Evolutionary conservation across 345 rosid species (phyloP), one percentile per base, ranked within the genome.

Genomic region (Cochlearia excelsa): DNA sequence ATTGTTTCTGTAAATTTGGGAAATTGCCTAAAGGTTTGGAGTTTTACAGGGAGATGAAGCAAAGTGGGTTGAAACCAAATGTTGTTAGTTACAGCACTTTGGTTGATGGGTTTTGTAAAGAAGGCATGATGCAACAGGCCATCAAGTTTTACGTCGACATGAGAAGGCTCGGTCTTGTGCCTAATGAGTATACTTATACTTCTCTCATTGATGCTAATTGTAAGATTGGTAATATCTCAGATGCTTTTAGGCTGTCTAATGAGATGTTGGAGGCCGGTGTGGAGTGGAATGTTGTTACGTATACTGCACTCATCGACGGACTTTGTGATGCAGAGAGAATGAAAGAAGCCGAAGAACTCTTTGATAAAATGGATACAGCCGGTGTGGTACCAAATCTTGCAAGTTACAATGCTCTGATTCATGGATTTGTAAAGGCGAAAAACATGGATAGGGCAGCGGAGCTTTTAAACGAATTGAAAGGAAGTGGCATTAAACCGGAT

Each of bases 161-260:
- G 90, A 86, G 76, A 60, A 77, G 78, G 45, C 55, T 80, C 63
- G 85, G 84, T 61, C 79, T 80, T 61, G 58, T 76, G 51, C 90
- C 90, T 57, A 84, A 86, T 51, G 94, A 78, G 65, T 82, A 69
- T 72, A 82, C 90, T 4, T 86, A 80, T 73, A 86, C 87, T 66
- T 81, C 79, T 1, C 74, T 86, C 44, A 80, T 86, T 31, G 90
- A 86, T 74, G 85, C 90, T 3, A 70, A 80, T 40, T 84, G 82
- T 75, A 86, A 84, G 65, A 63, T 67, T 1, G 81, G 85, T 9
- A 63, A 79, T 46, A 49, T 86, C 26, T 46, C 52, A 3, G 85
- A 78, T 40, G 94, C 87, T 5, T 72, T 86, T 62, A 79, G 76
- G 71, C 68, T 86, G 57, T 81, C 71, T 54, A 40, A 79, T 57